A percentile compares a stretch with the other conserved stretches of the same genome.
Conservation (phyloP, 2,329 filamentous ascomycete genomes). For the Cercospora sesami region DNA sequence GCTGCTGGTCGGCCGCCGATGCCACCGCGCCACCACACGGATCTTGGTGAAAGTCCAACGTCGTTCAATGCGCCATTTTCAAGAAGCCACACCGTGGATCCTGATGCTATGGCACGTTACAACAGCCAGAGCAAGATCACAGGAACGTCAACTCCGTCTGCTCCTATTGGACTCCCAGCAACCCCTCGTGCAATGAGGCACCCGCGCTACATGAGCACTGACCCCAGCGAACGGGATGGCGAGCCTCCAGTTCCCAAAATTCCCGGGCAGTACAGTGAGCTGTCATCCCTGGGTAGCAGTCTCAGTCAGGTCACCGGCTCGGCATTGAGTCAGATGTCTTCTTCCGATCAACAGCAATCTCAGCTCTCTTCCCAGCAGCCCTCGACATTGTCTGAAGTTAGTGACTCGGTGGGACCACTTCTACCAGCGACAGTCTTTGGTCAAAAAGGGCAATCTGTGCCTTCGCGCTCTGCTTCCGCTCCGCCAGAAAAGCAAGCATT, state of each 20-base stretch:
- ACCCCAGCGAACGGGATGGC: constrained; percentile 52
- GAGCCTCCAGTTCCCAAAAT: constrained; percentile 57
- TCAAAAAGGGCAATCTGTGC: constrained; percentile 38
- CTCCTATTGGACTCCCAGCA: constrained; percentile 75
- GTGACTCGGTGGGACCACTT: constrained; percentile 48
- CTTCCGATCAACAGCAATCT: constrained; percentile 20
- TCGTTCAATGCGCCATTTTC: constrained; percentile 44
- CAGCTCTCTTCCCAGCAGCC: constrained; percentile 42
- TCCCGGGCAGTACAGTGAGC: constrained; percentile 50
- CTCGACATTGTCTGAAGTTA: constrained; percentile 31
- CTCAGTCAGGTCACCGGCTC: constrained; percentile 34
- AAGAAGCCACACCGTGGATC: constrained; percentile 67
- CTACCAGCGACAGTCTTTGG: constrained; percentile 52
- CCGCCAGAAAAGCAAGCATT: constrained; percentile 47
- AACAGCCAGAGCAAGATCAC: constrained; percentile 31
- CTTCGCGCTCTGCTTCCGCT: constrained; percentile 49
- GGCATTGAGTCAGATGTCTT: constrained; percentile 33
- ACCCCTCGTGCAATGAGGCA: constrained; percentile 90
- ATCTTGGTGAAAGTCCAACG: constrained; percentile 49
- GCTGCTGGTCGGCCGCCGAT: constrained; percentile 42
- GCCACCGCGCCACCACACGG: constrained; percentile 39
- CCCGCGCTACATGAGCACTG: constrained; percentile 64
- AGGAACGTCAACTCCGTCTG: constrained; percentile 52
- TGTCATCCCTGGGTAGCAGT: constrained; percentile 30
- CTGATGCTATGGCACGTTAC: constrained; percentile 48